These are phyloP conservation scores for Dittrichia graveolens DNA, from an alignment of 129 eudicot species.

Conservation along the genomic window DNA sequence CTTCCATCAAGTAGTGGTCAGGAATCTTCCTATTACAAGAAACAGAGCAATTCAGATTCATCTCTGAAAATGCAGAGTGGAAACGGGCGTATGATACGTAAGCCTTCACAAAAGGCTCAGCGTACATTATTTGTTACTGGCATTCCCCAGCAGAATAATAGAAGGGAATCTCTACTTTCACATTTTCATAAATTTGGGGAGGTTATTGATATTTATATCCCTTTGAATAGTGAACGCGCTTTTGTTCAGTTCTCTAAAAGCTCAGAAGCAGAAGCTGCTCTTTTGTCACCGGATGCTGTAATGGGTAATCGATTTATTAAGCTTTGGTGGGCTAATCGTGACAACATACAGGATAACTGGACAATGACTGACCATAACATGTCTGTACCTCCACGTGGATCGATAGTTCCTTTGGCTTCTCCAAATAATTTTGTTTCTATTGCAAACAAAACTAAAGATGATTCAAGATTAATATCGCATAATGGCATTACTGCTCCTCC, in stretches of 20 bases:
- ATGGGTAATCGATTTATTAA: constrained; percentile 25
- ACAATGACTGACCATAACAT: constrained; percentile 38
- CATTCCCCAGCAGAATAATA: constrained; percentile 73
- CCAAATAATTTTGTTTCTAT: constrained; percentile 17
- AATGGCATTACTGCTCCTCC: constrained; percentile 40
- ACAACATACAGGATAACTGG: constrained; percentile 54
- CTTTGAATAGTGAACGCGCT: constrained; percentile 68
- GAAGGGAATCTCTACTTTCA: constrained; percentile 63
- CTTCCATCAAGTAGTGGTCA: constrained; percentile 31
- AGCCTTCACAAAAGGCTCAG: constrained; percentile 72
- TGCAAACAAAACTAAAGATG: constrained; percentile 53
- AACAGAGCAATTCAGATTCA: constrained; percentile 28
- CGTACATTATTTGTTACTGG: constrained; percentile 78
- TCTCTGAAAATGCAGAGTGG: constrained; percentile 44
- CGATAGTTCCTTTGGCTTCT: constrained; percentile 26
- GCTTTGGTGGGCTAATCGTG: constrained; percentile 29
- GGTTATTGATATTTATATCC: constrained; percentile 67
- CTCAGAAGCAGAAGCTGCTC: constrained; percentile 90
- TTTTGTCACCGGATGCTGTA: constrained; percentile 18
- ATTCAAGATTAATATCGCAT: constrained; percentile 30
- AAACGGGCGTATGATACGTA: constrained; percentile 45
- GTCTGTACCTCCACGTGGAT: constrained; percentile 30
- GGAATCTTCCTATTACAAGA: background rate
- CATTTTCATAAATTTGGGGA: constrained; percentile 92
- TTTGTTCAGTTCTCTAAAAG: constrained; percentile 89